A percentile compares a stretch with the other conserved stretches of the same genome.
These are phyloP conservation scores for Oryza glaberrima DNA, from an alignment of 176 grass and related monocot genomes.

Conservation along the genomic window DNA sequence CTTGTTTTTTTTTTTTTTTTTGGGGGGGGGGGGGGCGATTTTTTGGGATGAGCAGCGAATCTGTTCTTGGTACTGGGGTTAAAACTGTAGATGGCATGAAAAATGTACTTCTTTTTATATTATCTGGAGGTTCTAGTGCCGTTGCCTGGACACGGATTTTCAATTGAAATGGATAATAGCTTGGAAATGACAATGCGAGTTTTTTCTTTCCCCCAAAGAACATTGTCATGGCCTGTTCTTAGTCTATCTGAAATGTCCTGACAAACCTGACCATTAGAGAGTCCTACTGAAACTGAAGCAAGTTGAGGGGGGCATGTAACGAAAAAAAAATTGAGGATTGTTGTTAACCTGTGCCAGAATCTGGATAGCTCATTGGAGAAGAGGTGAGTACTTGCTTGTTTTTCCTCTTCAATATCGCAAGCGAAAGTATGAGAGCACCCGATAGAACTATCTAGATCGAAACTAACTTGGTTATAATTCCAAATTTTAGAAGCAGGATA, in stretches of 20 bases:
- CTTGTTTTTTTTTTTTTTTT: no score
- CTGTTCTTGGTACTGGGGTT: background rate
- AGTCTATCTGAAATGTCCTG: background rate
- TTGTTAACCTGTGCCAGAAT: background rate
- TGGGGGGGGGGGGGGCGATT: background rate
- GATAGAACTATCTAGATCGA: background rate
- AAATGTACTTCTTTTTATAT: background rate
- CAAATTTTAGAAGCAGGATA: constrained; percentile 8
- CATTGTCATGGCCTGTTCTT: background rate
- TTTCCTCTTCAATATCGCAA: background rate
- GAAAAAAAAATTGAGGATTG: background rate
- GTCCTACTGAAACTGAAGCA: background rate
- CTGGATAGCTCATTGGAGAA: background rate
- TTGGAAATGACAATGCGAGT: background rate
- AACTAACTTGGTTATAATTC: background rate
- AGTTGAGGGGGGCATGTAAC: background rate
- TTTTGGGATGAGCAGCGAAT: background rate
- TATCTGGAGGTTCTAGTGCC: background rate
- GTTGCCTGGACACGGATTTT: no score
- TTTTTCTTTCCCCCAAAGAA: no score
- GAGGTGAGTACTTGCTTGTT: background rate
- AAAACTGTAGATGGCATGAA: background rate
- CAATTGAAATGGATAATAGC: background rate
- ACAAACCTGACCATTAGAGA: background rate
- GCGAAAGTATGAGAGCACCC: no score